A percentile compares a stretch with the other conserved stretches of the same genome.
These are phyloP conservation scores for Cladosporium austrohemisphaericum DNA, from an alignment of 2,329 filamentous ascomycete genomes.

Conservation along the genomic window DNA sequence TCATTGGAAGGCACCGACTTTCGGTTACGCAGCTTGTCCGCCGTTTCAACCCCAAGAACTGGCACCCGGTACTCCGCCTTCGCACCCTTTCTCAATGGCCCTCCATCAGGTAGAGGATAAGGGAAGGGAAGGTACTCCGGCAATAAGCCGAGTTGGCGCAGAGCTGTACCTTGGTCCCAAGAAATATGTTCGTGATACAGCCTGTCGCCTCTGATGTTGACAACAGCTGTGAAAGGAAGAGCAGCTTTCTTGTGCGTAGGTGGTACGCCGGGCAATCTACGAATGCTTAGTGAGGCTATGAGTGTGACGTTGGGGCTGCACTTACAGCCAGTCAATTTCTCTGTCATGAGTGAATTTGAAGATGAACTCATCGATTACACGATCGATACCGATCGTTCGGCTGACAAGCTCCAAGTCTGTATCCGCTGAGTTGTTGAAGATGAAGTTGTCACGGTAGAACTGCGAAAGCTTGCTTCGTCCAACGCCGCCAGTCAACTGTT, in stretches of 20 bases:
- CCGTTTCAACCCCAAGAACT: constrained; percentile 54
- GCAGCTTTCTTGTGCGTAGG: constrained; percentile 53
- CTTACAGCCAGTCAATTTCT: constrained; percentile 67
- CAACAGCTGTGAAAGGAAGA: constrained; percentile 62
- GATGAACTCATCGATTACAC: constrained; percentile 69
- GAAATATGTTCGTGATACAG: constrained; percentile 68
- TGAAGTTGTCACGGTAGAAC: constrained; percentile 72
- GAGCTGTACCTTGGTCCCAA: constrained; percentile 64
- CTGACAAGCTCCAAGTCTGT: constrained; percentile 66
- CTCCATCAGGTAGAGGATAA: constrained; percentile 16
- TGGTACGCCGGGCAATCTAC: constrained; percentile 55
- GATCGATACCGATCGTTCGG: constrained; percentile 67
- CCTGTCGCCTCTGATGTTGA: constrained; percentile 65
- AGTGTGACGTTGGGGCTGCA: constrained; percentile 18
- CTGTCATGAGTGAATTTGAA: constrained; percentile 61
- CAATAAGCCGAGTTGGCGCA: constrained; percentile 60
- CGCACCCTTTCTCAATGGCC: constrained; percentile 20
- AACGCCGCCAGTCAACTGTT: constrained; percentile 59
- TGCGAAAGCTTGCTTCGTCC: constrained; percentile 59
- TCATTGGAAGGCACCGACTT: constrained; percentile 50
- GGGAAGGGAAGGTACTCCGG: constrained; percentile 59
- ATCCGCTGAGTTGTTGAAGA: constrained; percentile 68
- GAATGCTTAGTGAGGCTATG: not conserved
- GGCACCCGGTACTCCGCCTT: constrained; percentile 57
- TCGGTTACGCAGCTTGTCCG: constrained; percentile 50